phyloP scores from a whole-genome alignment of 805 yeast species.

The Sugiyamaella chiloensis region DNA sequence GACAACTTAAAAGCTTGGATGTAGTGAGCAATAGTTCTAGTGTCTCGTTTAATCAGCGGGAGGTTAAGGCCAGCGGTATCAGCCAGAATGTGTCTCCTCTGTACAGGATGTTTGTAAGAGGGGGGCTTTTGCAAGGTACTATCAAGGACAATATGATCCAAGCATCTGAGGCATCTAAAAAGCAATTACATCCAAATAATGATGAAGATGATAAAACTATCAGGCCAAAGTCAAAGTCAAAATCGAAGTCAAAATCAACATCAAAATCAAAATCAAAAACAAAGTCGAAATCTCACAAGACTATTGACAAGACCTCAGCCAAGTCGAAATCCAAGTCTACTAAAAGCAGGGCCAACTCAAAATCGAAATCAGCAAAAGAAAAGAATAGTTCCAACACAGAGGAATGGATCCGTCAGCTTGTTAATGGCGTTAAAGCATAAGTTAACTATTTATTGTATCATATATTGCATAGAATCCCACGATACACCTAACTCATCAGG shows the following conservation, averaged over 20 bases:
- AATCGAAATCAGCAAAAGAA: neutral
- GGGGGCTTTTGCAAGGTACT: constrained; percentile 73
- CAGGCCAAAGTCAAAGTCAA: too few relatives aligned
- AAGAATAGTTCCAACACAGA: neutral
- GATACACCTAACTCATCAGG: too few relatives aligned
- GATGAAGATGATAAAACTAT: too few relatives aligned
- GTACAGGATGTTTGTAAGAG: constrained; percentile 82
- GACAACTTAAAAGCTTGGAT: constrained; percentile 77
- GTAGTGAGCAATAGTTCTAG: constrained; percentile 36
- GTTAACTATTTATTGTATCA: too few relatives aligned
- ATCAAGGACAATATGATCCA: too few relatives aligned
- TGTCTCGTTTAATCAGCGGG: constrained; percentile 55
- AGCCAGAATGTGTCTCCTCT: constrained; percentile 63
- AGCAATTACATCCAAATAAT: too few relatives aligned
- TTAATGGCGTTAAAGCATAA: neutral
- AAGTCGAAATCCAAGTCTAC: neutral
- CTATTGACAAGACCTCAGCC: neutral
- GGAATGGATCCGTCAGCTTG: neutral
- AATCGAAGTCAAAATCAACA: too few relatives aligned
- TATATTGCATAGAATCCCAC: too few relatives aligned
- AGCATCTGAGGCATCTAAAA: too few relatives aligned
- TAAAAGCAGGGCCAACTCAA: neutral
- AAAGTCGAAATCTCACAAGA: constrained; percentile 27
- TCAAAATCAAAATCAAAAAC: constrained; percentile 26
- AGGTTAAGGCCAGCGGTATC: constrained; percentile 42